Percentiles rank a stretch among this genome's conserved stretches.
Evolutionary conservation across 2,329 filamentous ascomycete species (phyloP).

Genomic region (Colletotrichum orchidophilum): DNA sequence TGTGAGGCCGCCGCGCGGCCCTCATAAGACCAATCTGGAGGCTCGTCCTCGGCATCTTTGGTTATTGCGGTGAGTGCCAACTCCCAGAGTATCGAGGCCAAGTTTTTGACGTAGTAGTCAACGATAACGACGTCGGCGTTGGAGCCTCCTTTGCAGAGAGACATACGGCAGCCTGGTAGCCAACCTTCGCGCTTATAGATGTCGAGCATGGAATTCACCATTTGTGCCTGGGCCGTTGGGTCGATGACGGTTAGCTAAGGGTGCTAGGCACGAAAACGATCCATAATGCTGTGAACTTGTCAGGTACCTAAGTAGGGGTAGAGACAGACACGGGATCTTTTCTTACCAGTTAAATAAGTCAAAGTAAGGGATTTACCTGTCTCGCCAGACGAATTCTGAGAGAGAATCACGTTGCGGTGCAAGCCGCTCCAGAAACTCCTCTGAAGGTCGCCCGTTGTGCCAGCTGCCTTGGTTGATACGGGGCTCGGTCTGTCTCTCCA

Average conservation of each 20-base stretch:
- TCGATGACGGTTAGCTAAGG: conserved; percentile 72
- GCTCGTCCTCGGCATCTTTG: conserved; percentile 70
- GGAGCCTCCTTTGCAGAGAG: conserved; percentile 72
- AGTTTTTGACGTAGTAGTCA: conserved; percentile 71
- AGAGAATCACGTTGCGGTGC: conserved; percentile 69
- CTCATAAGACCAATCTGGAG: conserved; percentile 70
- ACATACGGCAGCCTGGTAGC: conserved; percentile 76
- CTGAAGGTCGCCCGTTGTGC: conserved; percentile 61
- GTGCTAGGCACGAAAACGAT: conserved; percentile 69
- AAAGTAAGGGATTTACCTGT: conserved; percentile 70
- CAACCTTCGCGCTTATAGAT: conserved; percentile 73
- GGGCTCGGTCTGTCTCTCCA: conserved; percentile 68
- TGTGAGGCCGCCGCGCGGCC: conserved; percentile 70
- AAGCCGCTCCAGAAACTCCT: conserved; percentile 70
- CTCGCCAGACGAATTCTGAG: conserved; percentile 73
- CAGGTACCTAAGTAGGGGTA: background rate
- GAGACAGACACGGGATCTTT: background rate
- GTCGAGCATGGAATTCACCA: conserved; percentile 72
- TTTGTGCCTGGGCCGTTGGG: conserved; percentile 65
- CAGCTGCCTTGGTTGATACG: conserved; percentile 58
- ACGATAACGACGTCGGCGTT: conserved; percentile 72
- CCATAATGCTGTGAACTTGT: conserved; percentile 60
- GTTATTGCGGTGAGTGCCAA: conserved; percentile 71
- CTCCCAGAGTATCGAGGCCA: conserved; percentile 67
- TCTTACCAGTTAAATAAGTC: conserved; percentile 58